Conservation (phyloP, 805 yeast genomes). For the Cyberlindnera galapagoensis region DNA sequence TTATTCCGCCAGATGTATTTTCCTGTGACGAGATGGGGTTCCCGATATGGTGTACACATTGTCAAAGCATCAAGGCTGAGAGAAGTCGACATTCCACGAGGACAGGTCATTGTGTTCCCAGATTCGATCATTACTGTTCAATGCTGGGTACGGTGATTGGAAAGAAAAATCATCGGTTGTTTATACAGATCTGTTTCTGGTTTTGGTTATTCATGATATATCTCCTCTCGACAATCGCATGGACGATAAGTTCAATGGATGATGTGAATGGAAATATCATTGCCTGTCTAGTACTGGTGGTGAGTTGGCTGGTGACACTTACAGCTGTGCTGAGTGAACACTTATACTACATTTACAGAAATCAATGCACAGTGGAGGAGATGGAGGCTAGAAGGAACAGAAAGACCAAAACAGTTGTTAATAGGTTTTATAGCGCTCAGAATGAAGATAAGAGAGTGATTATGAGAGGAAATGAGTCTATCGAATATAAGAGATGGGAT, state of each 20-base stretch:
- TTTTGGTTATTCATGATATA: slow-evolving; percentile 32
- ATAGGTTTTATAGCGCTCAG: slow-evolving; percentile 23
- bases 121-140: slow-evolving; percentile 79
- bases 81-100: slow-evolving; percentile 67
- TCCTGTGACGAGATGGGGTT: slow-evolving; percentile 66
- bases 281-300: slow-evolving; percentile 37
- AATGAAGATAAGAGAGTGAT: slow-evolving; percentile 36
- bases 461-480: slow-evolving; percentile 38
- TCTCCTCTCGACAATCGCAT: slow-evolving; percentile 33
- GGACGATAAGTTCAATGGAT: too few relatives aligned
- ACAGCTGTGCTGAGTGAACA: slow-evolving; percentile 37
- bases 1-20: slow-evolving; percentile 51
- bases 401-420: slow-evolving; percentile 14
- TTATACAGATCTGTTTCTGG: slow-evolving; percentile 44
- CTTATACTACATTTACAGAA: slow-evolving; percentile 35
- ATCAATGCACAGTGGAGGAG: slow-evolving; percentile 58
- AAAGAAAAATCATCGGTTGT: slow-evolving; percentile 51
- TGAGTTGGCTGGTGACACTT: slow-evolving; percentile 40
- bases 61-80: slow-evolving; percentile 58
- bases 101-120: slow-evolving; percentile 51
- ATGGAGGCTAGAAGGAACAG: slow-evolving; percentile 31
- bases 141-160: slow-evolving; percentile 77
- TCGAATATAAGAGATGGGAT: slow-evolving; percentile 13
- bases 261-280: slow-evolving; percentile 43
- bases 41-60: slow-evolving; percentile 68